Evolutionary conservation across 1,139 yeast species (phyloP), one percentile per base, ranked within the genome.

Genomic region (Zhuliangozyma blackwelliae): DNA sequence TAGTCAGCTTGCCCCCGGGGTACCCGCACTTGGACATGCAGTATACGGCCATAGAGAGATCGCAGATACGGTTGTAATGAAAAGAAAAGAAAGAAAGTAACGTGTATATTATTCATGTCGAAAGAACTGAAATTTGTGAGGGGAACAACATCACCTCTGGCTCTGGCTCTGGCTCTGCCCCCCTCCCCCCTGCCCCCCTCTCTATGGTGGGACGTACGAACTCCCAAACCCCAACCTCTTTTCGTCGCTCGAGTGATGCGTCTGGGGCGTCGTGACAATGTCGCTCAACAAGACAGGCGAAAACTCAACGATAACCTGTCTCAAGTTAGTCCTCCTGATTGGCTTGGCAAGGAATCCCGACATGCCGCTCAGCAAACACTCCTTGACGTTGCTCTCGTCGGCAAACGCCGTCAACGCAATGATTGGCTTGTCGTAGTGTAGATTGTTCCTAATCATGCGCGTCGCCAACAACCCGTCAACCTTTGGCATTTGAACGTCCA

Each of bases 401-500:
- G 96, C 95, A 66, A 83, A 88, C 2, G 97, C 97, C 0, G 97
- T 92, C 42, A 92, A 67, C 0, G 97, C 97, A 35, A 92, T 89
- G 41, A 92, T 89, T 0, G 97, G 96, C 21, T 76, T 74, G 1
- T 65, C 63, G 55, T 76, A 89, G 4, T 76, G 72, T 39, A 86
- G 61, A 35, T 82, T 79, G 25, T 73, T 64, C 35, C 96, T 70
- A 31, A 92, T 85, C 55, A 75, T 68, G 48, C 69, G 75, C 0
- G 97, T 87, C 1, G 97, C 95, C 25, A 79, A 68, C 31, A 90
- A 62, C 2, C 98, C 98, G 57, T 89, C 95, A 47, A 87, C 72
- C 48, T 77, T 80, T 2, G 97, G 98, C 98, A 92, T 92, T 59
- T 89, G 96, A 36, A 92, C 88, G 61, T 92, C 98, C 97, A 92